Evolutionary conservation across 345 rosid species (phyloP).

Genomic region (Brassica carinata): DNA sequence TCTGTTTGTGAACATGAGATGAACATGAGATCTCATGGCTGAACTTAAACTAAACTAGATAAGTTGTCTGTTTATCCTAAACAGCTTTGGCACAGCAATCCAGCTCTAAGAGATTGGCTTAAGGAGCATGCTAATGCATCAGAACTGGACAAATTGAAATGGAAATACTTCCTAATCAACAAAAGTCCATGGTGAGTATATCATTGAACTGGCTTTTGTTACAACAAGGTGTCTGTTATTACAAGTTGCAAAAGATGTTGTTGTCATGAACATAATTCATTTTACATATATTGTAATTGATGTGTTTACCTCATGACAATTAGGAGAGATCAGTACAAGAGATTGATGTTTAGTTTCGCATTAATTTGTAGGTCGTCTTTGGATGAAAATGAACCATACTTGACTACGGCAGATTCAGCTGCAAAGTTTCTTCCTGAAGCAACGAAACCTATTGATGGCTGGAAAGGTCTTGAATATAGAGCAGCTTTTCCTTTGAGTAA

Average conservation of each 20-base stretch:
- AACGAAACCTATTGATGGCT: conserved; percentile 62
- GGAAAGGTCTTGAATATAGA: conserved; percentile 91
- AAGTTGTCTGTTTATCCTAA: neutral
- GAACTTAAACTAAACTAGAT: conserved; percentile 11
- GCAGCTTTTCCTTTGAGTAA: conserved; percentile 73
- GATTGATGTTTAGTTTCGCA: conserved; percentile 21
- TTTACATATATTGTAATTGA: neutral
- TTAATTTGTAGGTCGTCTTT: conserved; percentile 72
- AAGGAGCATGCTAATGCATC: conserved; percentile 68
- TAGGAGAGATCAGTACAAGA: conserved; percentile 1
- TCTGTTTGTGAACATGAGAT: conserved; percentile 7
- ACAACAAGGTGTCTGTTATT: neutral
- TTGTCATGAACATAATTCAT: neutral
- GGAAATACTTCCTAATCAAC: conserved; percentile 77
- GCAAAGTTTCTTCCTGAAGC: conserved; percentile 70
- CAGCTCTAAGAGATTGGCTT: conserved; percentile 78
- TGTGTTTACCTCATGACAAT: neutral
- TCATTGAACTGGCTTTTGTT: conserved; percentile 18
- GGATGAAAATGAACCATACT: conserved; percentile 83
- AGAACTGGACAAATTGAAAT: conserved; percentile 65
- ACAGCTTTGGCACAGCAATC: conserved; percentile 89
- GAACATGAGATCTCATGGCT: conserved; percentile 15
- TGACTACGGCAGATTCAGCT: conserved; percentile 88
- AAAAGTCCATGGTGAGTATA: conserved; percentile 82
- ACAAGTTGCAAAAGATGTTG: neutral